Evolutionary conservation across 768 basidiomycete genomes (phyloP), one percentile per base, ranked within the genome.

Genomic region (Russula sp.): DNA sequence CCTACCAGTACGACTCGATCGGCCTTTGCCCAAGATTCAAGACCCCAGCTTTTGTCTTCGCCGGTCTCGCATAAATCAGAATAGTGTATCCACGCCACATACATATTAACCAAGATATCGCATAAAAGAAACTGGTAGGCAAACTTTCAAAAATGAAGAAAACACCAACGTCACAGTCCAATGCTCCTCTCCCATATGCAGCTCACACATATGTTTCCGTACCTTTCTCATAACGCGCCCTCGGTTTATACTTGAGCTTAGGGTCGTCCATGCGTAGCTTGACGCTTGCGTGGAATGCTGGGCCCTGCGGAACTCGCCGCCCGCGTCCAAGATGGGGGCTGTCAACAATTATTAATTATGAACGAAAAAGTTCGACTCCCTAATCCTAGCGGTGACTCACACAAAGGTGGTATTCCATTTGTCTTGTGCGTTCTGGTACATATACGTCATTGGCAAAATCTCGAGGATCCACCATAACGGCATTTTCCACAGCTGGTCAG

Each of bases 391-490:
- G 28, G 14, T 24, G 24, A 75, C 87, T 61, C 67, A 90, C 89
- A 78, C 77, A 74, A 79, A 83, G 50, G 74, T 75, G 9, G 64
- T 75, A 65, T 83, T 81, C 88, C 87, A 89, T 18, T 68, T 70
- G 2, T 84, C 83, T 1, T 79, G 56, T 0, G 64, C 67, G 63
- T 89, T 84, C 71, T 90, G 88, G 79, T 80, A 87, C 22, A 76
- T 72, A 68, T 79, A 82, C 44, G 69, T 72, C 59, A 80, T 70
- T 18, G 87, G 89, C 0, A 90, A 32, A 30, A 89, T 74, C 74
- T 92, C 90, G 40, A 90, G 74, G n/a, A 88, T 38, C 88, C 87
- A 88, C 90, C 90, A 92, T 1, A 77, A 5, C 22, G 72, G 74
- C 18, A 73, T 72, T 9, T 55, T 53, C 71, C 75, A 72, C 51